phyloP scores from a whole-genome alignment of 2,329 filamentous ascomycete genomes.

The Clonostachys chloroleuca region DNA sequence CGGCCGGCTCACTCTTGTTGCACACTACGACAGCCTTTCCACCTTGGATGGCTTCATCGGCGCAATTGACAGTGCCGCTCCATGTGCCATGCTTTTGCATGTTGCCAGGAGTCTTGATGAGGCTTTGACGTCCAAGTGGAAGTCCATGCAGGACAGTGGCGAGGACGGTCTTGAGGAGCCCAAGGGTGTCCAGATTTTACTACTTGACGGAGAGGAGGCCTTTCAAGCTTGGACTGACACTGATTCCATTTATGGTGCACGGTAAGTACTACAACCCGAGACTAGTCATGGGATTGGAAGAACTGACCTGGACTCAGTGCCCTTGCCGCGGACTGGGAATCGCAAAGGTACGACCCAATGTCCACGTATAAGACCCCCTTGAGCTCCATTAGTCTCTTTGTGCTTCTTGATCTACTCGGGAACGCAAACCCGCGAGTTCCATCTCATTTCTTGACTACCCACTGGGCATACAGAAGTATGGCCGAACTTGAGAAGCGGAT shows the following conservation, averaged over 20 bases:
- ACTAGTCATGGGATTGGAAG: background rate
- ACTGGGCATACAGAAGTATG: constrained; percentile 86
- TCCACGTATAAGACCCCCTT: constrained; percentile 74
- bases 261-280: constrained; percentile 38
- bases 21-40: constrained; percentile 88
- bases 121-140: constrained; percentile 79
- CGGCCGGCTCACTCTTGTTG: constrained; percentile 77
- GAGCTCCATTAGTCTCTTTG: constrained; percentile 78
- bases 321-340: constrained; percentile 79
- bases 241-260: constrained; percentile 86
- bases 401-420: constrained; percentile 88
- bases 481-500: constrained; percentile 71
- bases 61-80: constrained; percentile 88
- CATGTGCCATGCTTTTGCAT: constrained; percentile 91
- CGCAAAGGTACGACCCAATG: constrained; percentile 60
- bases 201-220: constrained; percentile 93
- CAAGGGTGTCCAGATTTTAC: constrained; percentile 80
- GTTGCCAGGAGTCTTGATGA: constrained; percentile 75
- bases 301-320: constrained; percentile 32
- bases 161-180: constrained; percentile 63
- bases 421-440: constrained; percentile 64
- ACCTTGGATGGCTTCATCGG: constrained; percentile 84
- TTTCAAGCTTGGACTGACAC: constrained; percentile 74
- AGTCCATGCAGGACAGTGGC: constrained; percentile 59
- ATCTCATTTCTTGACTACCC: constrained; percentile 84